These are phyloP conservation scores for Melanomma pulvis-pyrius DNA, from an alignment of 495 filamentous ascomycete species.

Conservation along the genomic window DNA sequence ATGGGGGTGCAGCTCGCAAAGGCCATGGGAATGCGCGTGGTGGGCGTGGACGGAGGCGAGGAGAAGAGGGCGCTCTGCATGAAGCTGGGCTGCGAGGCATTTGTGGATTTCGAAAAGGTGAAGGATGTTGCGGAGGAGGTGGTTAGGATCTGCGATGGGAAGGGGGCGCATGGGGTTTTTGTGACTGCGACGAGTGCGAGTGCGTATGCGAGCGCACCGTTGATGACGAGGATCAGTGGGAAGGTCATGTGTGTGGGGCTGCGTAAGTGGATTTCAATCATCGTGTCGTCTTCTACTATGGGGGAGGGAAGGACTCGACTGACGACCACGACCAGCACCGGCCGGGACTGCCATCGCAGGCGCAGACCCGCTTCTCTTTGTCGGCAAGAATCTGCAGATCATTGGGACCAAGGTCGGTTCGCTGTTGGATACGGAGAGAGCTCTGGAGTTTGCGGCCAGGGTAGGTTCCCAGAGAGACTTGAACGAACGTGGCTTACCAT, in stretches of 20 bases:
- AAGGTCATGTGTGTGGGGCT: constrained; percentile 31
- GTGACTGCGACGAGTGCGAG: constrained; percentile 44
- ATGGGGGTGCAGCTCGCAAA: constrained; percentile 81
- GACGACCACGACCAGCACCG: constrained; percentile 32
- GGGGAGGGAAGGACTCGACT: background rate
- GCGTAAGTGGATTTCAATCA: constrained; percentile 36
- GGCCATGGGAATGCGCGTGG: constrained; percentile 75
- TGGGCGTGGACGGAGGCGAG: constrained; percentile 77
- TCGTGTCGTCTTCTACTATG: background rate
- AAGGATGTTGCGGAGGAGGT: constrained; percentile 49
- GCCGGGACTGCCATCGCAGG: constrained; percentile 33
- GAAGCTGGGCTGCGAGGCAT: constrained; percentile 73
- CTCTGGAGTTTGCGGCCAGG: constrained; percentile 52
- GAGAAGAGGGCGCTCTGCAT: constrained; percentile 79
- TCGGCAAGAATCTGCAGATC: constrained; percentile 51
- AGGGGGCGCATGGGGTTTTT: constrained; percentile 33
- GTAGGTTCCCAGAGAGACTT: constrained; percentile 3
- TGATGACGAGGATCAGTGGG: constrained; percentile 26
- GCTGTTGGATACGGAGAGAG: constrained; percentile 50
- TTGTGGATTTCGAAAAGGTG: constrained; percentile 70
- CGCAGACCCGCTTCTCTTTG: constrained; percentile 49
- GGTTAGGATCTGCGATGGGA: constrained; percentile 20
- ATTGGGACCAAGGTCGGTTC: constrained; percentile 55
- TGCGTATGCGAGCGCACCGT: constrained; percentile 44
- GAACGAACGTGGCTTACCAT: background rate